Evolutionary conservation across 2,329 filamentous ascomycete genomes (phyloP).

Genomic region (Chaetomium sp.): DNA sequence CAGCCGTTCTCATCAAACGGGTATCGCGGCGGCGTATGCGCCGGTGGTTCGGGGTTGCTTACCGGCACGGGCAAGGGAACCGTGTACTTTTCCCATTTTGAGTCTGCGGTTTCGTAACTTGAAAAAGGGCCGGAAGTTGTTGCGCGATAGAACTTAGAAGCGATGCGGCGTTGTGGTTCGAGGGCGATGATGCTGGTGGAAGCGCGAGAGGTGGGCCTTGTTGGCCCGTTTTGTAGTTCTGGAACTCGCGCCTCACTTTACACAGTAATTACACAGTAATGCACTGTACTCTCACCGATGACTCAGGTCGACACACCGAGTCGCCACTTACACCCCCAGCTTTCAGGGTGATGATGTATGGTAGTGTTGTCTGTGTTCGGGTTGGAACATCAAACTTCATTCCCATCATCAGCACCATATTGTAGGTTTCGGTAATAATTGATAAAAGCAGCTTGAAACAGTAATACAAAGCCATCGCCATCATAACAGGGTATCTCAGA

Average conservation of each 20-base stretch:
- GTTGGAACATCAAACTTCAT: background rate
- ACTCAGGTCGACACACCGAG: constrained; percentile 11
- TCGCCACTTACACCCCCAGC: background rate
- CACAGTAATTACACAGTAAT: background rate
- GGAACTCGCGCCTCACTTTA: background rate
- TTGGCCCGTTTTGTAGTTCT: background rate
- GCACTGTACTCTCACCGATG: constrained; percentile 4
- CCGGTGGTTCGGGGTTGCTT: constrained; percentile 33
- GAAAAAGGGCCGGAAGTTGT: constrained; percentile 3
- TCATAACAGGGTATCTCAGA: background rate
- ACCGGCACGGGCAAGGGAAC: constrained; percentile 85
- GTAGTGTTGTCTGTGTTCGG: background rate
- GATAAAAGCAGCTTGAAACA: background rate
- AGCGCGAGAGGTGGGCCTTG: constrained; percentile 4
- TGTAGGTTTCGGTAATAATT: background rate
- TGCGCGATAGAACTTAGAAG: background rate
- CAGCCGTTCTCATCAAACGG: background rate
- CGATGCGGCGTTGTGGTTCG: background rate
- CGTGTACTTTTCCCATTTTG: constrained; percentile 86
- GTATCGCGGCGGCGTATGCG: background rate
- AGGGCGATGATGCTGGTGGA: background rate
- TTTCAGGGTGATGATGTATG: background rate
- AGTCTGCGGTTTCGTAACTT: constrained; percentile 46
- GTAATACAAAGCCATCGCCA: background rate
- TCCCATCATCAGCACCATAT: background rate